These are phyloP conservation scores for Trapa incisa DNA, from an alignment of 345 rosid genomes.

Conservation along the genomic window DNA sequence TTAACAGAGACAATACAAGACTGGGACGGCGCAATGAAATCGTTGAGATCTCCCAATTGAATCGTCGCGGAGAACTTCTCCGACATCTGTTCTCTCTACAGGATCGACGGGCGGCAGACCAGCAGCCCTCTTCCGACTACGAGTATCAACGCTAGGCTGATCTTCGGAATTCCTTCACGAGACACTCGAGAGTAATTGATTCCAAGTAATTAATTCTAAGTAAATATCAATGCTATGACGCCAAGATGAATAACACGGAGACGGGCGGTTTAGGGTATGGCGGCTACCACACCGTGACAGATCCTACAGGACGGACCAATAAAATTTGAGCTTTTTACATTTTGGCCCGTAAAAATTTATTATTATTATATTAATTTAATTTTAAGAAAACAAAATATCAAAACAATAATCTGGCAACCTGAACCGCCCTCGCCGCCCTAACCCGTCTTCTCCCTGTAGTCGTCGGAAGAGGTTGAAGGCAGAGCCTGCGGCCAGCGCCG, in stretches of 20 bases:
- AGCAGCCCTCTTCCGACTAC: not conserved
- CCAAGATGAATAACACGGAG: too few relatives aligned
- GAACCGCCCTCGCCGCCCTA: slow-evolving; percentile 6
- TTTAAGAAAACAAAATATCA: too few relatives aligned
- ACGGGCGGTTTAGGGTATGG: too few relatives aligned
- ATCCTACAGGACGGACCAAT: too few relatives aligned
- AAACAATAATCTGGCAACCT: slow-evolving; percentile 7
- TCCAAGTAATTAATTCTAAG: too few relatives aligned
- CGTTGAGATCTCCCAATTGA: slow-evolving; percentile 49
- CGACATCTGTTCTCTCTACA: slow-evolving; percentile 36
- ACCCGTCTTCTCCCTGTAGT: slow-evolving; percentile 37
- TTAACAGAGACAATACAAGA: slow-evolving; percentile 68
- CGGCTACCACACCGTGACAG: too few relatives aligned
- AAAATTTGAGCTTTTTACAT: slow-evolving; percentile 2
- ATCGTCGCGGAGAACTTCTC: slow-evolving; percentile 81
- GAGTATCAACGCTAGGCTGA: not conserved
- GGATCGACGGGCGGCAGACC: not conserved
- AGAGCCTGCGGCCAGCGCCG: slow-evolving; percentile 47
- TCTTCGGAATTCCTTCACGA: too few relatives aligned
- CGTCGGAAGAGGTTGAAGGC: slow-evolving; percentile 70
- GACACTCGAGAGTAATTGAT: not conserved
- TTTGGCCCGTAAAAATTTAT: too few relatives aligned
- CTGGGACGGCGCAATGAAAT: slow-evolving; percentile 85
- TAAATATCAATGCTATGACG: too few relatives aligned
- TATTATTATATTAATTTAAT: too few relatives aligned